Evolutionary conservation across 2,329 filamentous ascomycete species (phyloP), one percentile per base, ranked within the genome.

Genomic region (Sclerotinia spermophila): DNA sequence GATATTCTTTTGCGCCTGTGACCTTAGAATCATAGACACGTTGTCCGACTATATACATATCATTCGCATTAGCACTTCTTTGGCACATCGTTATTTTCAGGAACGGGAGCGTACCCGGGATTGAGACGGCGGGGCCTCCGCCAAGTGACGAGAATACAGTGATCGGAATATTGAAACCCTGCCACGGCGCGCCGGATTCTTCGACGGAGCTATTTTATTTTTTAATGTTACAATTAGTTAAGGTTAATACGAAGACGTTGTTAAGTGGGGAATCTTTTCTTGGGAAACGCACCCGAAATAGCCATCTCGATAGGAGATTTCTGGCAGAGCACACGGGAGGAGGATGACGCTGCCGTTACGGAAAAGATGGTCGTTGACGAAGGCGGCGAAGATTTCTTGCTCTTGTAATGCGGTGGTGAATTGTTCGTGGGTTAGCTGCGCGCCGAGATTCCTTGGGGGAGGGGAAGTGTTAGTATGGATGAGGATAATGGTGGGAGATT

Each of bases 361-460:
- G 24, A 76, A 70, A 2, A 75, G 33, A 33, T 71, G 48, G 13
- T 71, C 64, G 51, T 65, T 27, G 2, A 76, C n/a, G 27, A 75
- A 75, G 1, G 60, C 30, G 3, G 68, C 58, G 42, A 74, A 74
- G 7, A 70, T 15, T 17, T 44, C 42, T 65, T 70, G 73, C 13
- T 72, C 60, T 30, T 67, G 2, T 3, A 65, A 55, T 3, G 74
- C 74, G 24, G 30, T 27, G 17, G 60, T 38, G 19, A 71, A 71
- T 35, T 74, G 38, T 33, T 44, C 45, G 4, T 70, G 53, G 19
- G 73, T 71, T 19, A 75, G 42, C 38, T 62, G 70, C 0, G 62
- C 62, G 5, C 73, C 74, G 10, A 75, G 62, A 27, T 73, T 60
- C 73, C 73, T 74, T n/a, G n/a, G n/a, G n/a, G n/a, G n/a, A n/a